Evolutionary conservation across 2,329 filamentous ascomycete genomes (phyloP).

Genomic region (Helotiales sp.): DNA sequence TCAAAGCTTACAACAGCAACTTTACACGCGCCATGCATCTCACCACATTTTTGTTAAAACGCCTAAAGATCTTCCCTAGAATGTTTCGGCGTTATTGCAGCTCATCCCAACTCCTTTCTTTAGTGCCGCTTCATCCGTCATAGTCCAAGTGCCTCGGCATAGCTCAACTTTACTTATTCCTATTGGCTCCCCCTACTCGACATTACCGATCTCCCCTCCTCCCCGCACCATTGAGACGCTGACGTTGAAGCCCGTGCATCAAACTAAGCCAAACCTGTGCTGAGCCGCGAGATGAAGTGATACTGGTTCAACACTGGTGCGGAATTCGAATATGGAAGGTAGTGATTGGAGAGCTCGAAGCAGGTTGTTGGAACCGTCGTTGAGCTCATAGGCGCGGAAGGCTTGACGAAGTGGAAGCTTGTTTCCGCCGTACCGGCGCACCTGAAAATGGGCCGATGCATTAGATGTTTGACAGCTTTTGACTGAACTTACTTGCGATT

Average conservation of each 20-base stretch:
- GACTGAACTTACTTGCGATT: too few species aligned
- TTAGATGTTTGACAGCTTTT: background rate
- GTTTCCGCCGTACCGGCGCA: background rate
- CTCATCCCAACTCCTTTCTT: background rate
- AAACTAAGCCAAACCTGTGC: background rate
- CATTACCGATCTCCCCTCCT: background rate
- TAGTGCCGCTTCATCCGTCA: background rate
- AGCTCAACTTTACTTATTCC: background rate
- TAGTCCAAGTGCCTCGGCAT: background rate
- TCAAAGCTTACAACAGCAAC: too few species aligned
- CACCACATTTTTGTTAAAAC: too few species aligned
- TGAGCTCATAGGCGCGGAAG: too few species aligned
- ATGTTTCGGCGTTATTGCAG: too few species aligned
- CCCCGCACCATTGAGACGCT: conserved; percentile 5
- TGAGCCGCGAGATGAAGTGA: background rate
- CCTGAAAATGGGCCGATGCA: too few species aligned
- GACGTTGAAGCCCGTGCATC: conserved; percentile 5
- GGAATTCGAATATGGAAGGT: background rate
- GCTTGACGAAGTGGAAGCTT: background rate
- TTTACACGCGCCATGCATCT: too few species aligned
- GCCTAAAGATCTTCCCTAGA: too few species aligned
- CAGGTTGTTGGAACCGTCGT: background rate
- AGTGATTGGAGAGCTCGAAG: background rate
- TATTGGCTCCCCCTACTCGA: background rate
- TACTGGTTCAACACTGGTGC: background rate